Evolutionary conservation across 352 stramenopile species (phyloP), one percentile per base, ranked within the genome.

Genomic region (Globisporangium paddicum): DNA sequence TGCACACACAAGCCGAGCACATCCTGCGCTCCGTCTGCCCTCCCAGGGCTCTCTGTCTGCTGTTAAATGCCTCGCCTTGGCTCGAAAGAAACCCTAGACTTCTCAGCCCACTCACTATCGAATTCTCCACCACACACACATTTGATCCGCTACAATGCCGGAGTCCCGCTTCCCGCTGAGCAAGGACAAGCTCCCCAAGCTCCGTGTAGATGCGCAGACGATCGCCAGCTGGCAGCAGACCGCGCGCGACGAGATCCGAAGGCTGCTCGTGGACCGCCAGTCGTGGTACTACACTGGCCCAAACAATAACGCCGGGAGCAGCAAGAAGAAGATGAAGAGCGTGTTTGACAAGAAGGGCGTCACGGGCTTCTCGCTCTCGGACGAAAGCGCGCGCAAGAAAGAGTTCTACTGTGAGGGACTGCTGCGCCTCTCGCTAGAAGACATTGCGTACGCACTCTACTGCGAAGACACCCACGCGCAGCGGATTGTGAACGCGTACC

Each of bases 401-500:
- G 37, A 42, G 25, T 52, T 37, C 19, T 52, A 79, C 47, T 64
- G 66, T 16, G 68, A 68, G 18, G 58, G 68, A 13, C 66, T 61
- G 5, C 58, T 80, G 45, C 55, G 74, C 23, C 63, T 69, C 37
- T 60, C 55, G 37, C 69, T 86, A 13, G 63, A 78, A n/a, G 65
- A 82, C 52, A 62, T 84, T 18, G 64, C 55, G 1, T 66, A 69
- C 32, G 67, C 60, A 16, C 40, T 78, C 6, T 69, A 79, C 58
- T 42, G 55, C 30, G 69, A 75, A 11, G 71, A 51, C 3, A 73
- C 73, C 8, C 67, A 68, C 35, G 64, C 70, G 16, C 47, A 66
- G 45, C 73, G 73, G 16, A 13, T 42, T 4, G 37, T 42, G 37
- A 42, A 19, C 14, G 37, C 37, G 16, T 42, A 42, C 37, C 23